A percentile compares a stretch with the other conserved stretches of the same genome.
phyloP scores from a whole-genome alignment of 108 stramenopile genomes.

The Cyclotella sp. region DNA sequence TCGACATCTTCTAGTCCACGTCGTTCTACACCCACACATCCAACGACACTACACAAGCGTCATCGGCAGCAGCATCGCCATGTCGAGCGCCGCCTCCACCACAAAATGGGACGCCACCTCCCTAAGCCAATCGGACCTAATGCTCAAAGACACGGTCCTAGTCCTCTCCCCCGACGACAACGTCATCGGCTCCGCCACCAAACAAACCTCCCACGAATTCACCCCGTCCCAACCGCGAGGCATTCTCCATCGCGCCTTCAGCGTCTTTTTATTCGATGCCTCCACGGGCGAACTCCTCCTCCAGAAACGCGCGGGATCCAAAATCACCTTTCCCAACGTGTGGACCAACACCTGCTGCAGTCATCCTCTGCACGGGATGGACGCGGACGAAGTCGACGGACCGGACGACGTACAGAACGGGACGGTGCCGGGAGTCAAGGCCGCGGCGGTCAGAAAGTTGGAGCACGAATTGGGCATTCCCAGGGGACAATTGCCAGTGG shows the following conservation, averaged over 20 bases:
- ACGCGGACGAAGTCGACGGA: conserved; percentile 76
- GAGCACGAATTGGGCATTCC: conserved; percentile 96
- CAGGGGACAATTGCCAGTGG: conserved; percentile 58
- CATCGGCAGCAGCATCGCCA: neutral
- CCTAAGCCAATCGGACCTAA: conserved; percentile 83
- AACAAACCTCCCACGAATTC: conserved; percentile 77
- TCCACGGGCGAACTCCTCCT: conserved; percentile 87
- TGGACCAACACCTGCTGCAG: conserved; percentile 99
- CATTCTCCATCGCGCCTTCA: conserved; percentile 97
- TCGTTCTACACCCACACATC: too few relatives aligned
- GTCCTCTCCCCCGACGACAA: conserved; percentile 79
- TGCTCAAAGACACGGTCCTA: conserved; percentile 88
- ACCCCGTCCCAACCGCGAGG: conserved; percentile 67
- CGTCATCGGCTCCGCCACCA: conserved; percentile 81
- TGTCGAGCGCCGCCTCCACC: neutral
- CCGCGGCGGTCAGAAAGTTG: conserved; percentile 97
- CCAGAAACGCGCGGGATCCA: conserved; percentile 92
- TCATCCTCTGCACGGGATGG: conserved; percentile 95
- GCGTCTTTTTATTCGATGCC: conserved; percentile 96
- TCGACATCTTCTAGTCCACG: too few relatives aligned
- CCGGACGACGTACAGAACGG: conserved; percentile 69
- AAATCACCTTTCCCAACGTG: conserved; percentile 99
- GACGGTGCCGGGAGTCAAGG: conserved; percentile 88
- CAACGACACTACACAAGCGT: neutral
- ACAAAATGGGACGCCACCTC: conserved; percentile 69